Percentiles rank a stretch among this genome's conserved stretches.
Conservation (phyloP, 176 grass and related monocot species). For the Cenchrus fungigraminus region DNA sequence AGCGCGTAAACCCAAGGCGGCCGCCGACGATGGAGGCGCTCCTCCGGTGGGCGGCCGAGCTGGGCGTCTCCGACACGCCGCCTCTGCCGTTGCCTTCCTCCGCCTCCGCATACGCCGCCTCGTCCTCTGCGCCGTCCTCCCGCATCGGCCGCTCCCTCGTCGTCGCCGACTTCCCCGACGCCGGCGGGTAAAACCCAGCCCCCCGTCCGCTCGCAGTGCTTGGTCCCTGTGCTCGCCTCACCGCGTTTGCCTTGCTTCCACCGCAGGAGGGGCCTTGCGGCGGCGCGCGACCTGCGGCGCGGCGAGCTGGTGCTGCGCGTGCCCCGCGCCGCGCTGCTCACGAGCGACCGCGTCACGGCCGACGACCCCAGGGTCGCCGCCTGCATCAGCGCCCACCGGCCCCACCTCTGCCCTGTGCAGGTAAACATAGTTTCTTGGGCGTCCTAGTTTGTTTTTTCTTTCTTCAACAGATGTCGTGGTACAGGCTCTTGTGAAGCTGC, state of each 20-base stretch:
- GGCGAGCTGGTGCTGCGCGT: slow-evolving; percentile 78
- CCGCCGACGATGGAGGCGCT: slow-evolving; percentile 56
- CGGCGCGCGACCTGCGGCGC: slow-evolving; percentile 62
- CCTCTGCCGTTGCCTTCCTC: neutral
- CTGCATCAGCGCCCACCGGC: slow-evolving; percentile 34
- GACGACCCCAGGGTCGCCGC: slow-evolving; percentile 55
- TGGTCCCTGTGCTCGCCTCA: neutral
- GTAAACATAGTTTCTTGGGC: slow-evolving; percentile 8
- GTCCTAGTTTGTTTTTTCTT: neutral
- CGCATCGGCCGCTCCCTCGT: slow-evolving; percentile 66
- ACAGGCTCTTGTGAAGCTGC: neutral
- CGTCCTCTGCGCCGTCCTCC: slow-evolving; percentile 28
- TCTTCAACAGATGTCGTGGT: neutral
- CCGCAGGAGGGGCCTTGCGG: slow-evolving; percentile 81
- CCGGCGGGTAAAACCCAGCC: slow-evolving; percentile 64
- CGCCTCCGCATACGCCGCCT: neutral
- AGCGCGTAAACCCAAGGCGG: neutral
- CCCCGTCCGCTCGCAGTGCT: neutral
- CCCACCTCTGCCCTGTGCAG: slow-evolving; percentile 63
- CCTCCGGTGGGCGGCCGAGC: slow-evolving; percentile 74
- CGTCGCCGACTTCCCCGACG: slow-evolving; percentile 69
- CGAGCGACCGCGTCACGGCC: slow-evolving; percentile 61
- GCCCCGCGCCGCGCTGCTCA: slow-evolving; percentile 71
- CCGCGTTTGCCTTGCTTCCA: slow-evolving; percentile 1
- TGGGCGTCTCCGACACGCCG: slow-evolving; percentile 73